Evolutionary conservation across 1,284 basidiomycete species (phyloP).

Genomic region (Rhodotorula sp.): DNA sequence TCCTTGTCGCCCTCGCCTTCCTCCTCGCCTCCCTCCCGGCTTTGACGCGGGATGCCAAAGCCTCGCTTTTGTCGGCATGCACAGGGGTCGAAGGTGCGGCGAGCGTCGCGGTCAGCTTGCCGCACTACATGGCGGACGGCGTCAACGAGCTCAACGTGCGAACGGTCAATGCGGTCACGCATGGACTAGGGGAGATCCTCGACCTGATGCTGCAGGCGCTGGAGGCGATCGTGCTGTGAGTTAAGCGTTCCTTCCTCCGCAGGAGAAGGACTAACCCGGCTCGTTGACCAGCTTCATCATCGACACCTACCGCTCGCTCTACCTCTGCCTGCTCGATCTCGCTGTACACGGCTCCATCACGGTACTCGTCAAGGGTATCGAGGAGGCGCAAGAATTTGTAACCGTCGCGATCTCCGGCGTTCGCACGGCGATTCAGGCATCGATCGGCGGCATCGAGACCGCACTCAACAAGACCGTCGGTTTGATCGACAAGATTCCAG

Average conservation of each 20-base stretch:
- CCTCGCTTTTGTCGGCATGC: slow-evolving; percentile 68
- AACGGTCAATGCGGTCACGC: slow-evolving; percentile 72
- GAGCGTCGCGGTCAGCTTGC: slow-evolving; percentile 75
- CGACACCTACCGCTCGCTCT: slow-evolving; percentile 83
- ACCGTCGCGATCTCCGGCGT: slow-evolving; percentile 61
- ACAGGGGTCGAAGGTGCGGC: slow-evolving; percentile 77
- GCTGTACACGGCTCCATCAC: slow-evolving; percentile 76
- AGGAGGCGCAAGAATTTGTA: slow-evolving; percentile 68
- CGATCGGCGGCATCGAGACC: slow-evolving; percentile 66
- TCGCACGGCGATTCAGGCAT: slow-evolving; percentile 66
- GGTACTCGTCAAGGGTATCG: slow-evolving; percentile 69
- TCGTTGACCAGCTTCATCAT: slow-evolving; percentile 64
- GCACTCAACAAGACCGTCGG: slow-evolving; percentile 65
- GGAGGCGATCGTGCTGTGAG: slow-evolving; percentile 71
- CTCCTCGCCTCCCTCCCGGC: slow-evolving; percentile 19
- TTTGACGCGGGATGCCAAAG: slow-evolving; percentile 61
- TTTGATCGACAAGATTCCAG: slow-evolving; percentile 63
- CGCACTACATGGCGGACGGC: slow-evolving; percentile 77
- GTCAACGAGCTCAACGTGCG: slow-evolving; percentile 75
- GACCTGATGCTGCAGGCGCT: slow-evolving; percentile 52
- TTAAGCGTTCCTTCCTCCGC: slow-evolving; percentile 2
- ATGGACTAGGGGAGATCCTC: slow-evolving; percentile 56
- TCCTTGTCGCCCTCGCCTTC: slow-evolving; percentile 34
- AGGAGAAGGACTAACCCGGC: not conserved
- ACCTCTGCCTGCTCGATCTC: slow-evolving; percentile 88